These are phyloP conservation scores for Fusarium subglutinans DNA, from an alignment of 2,329 filamentous ascomycete genomes.

Conservation along the genomic window DNA sequence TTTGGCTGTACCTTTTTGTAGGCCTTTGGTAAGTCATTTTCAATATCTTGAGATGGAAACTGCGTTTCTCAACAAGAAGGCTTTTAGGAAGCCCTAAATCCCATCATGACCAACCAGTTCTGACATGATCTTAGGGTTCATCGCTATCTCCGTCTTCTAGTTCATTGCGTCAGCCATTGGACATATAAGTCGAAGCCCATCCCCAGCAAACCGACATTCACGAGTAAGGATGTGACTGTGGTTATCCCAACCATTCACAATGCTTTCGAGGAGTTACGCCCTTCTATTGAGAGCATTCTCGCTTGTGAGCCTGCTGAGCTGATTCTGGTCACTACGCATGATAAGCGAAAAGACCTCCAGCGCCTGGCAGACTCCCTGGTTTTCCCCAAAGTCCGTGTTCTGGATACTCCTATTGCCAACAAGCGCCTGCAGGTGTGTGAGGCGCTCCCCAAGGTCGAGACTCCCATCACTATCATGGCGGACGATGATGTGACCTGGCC, in stretches of 20 bases:
- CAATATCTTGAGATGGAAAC: not conserved
- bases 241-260: slow-evolving; percentile 94
- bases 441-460: slow-evolving; percentile 85
- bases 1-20: slow-evolving; percentile 58
- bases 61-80: not conserved
- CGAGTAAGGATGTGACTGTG: slow-evolving; percentile 86
- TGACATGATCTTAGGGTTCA: slow-evolving; percentile 70
- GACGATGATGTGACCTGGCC: slow-evolving; percentile 98
- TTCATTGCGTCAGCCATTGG: slow-evolving; percentile 89
- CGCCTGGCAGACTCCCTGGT: slow-evolving; percentile 70
- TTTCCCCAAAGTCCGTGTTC: slow-evolving; percentile 73
- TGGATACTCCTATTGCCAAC: slow-evolving; percentile 86
- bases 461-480: slow-evolving; percentile 87
- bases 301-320: slow-evolving; percentile 75
- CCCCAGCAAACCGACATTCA: slow-evolving; percentile 81
- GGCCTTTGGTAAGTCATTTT: slow-evolving; percentile 57
- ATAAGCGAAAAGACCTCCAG: slow-evolving; percentile 76
- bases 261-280: slow-evolving; percentile 81
- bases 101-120: not conserved
- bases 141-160: slow-evolving; percentile 85
- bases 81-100: not conserved
- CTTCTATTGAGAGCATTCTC: slow-evolving; percentile 81
- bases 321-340: slow-evolving; percentile 86
- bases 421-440: slow-evolving; percentile 94
- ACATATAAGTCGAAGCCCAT: slow-evolving; percentile 85